A percentile compares a stretch with the other conserved stretches of the same genome.
Conservation (phyloP, 345 rosid species). For the Raphanus raphanistrum region DNA sequence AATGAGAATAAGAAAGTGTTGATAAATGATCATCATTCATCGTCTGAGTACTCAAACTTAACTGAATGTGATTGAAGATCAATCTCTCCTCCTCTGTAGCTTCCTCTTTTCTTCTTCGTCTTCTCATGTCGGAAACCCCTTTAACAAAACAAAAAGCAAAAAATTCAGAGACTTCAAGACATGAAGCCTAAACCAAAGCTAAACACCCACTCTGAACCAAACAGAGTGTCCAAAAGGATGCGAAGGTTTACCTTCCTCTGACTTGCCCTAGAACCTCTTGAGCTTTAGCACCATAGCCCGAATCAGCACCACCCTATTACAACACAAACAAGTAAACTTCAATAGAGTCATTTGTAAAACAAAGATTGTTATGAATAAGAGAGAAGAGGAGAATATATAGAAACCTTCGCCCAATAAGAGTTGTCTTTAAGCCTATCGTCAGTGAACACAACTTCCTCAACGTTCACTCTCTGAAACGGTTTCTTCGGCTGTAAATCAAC, state of each 20-base stretch:
- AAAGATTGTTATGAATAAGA: background rate
- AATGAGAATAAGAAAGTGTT: background rate
- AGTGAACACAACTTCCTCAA: conserved; percentile 64
- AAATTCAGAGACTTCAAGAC: background rate
- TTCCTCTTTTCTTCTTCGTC: conserved; percentile 97
- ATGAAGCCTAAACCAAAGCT: background rate
- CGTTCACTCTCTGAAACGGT: conserved; percentile 81
- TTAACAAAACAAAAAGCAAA: background rate
- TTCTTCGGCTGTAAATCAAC: conserved; percentile 53
- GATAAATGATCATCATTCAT: conserved; percentile 44
- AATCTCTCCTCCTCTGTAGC: conserved; percentile 90
- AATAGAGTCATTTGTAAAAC: background rate
- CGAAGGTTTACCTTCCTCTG: conserved; percentile 71
- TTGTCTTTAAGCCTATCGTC: conserved; percentile 82
- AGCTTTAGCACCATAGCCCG: conserved; percentile 94
- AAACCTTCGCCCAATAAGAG: conserved; percentile 93
- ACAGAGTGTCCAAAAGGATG: background rate
- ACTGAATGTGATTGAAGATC: conserved; percentile 77
- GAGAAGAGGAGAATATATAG: background rate
- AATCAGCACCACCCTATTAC: conserved; percentile 71
- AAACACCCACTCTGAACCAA: background rate
- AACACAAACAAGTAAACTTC: conserved; percentile 15
- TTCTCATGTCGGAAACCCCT: conserved; percentile 78
- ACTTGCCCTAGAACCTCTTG: conserved; percentile 95
- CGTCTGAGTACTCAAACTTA: conserved; percentile 85